phyloP scores from a whole-genome alignment of 2,329 filamentous ascomycete species.

The Leptographium lundbergii region DNA sequence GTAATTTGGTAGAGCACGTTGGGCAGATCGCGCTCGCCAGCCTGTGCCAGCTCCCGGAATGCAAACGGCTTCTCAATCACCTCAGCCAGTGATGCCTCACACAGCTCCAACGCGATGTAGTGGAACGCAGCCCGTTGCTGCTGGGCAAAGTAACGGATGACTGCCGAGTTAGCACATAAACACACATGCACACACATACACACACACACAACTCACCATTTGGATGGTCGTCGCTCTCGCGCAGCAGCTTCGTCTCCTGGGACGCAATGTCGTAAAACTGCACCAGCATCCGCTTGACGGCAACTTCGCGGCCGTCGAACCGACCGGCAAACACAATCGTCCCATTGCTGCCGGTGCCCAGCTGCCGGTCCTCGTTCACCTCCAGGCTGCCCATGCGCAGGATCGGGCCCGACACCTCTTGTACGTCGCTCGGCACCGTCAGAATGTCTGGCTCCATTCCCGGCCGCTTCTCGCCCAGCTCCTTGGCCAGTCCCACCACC shows the following conservation, averaged over 20 bases:
- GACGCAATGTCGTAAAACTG: constrained; percentile 94
- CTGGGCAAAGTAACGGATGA: constrained; percentile 92
- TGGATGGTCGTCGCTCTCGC: constrained; percentile 89
- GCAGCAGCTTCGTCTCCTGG: constrained; percentile 78
- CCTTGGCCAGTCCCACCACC: constrained; percentile 45
- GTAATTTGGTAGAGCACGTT: constrained; percentile 80
- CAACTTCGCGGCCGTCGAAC: constrained; percentile 85
- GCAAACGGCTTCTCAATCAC: constrained; percentile 64
- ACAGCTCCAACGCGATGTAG: constrained; percentile 92
- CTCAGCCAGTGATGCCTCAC: constrained; percentile 85
- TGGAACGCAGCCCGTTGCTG: constrained; percentile 81
- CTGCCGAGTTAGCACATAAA: constrained; percentile 25
- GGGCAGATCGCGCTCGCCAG: constrained; percentile 64
- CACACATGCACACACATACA: background rate
- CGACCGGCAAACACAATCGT: constrained; percentile 91
- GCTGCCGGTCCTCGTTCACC: constrained; percentile 49
- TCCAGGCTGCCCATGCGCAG: constrained; percentile 52
- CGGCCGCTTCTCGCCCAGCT: constrained; percentile 35
- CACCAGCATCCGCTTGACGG: constrained; percentile 92
- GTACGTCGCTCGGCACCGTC: constrained; percentile 43
- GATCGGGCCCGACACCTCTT: constrained; percentile 45
- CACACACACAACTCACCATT: constrained; percentile 47
- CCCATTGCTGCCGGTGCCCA: constrained; percentile 83
- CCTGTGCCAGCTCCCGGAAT: constrained; percentile 56
- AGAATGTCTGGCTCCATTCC: constrained; percentile 50